Conservation (phyloP, 2,329 filamentous ascomycete genomes). For the Penicillium brevicompactum region DNA sequence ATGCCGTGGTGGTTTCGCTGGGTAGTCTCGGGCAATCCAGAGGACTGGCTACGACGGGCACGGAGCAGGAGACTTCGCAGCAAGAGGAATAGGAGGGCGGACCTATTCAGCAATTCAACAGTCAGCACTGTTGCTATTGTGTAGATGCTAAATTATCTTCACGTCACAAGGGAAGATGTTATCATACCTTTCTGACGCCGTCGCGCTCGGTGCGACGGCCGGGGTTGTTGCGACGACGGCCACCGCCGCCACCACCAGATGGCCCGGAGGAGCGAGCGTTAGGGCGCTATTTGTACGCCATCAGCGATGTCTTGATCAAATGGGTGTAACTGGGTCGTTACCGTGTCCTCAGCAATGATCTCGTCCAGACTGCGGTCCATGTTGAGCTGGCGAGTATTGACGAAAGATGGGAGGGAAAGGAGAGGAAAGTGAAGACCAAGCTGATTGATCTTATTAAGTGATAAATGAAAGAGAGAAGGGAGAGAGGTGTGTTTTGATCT, state of each 20-base stretch:
- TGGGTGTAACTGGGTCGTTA: slow-evolving; percentile 35
- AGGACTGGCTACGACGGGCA: slow-evolving; percentile 32
- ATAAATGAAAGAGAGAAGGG: not conserved
- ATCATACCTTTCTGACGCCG: slow-evolving; percentile 81
- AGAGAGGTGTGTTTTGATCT: not conserved
- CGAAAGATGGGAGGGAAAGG: not conserved
- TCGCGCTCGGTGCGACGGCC: slow-evolving; percentile 79
- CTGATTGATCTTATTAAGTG: not conserved
- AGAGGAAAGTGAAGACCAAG: not conserved
- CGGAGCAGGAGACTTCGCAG: slow-evolving; percentile 40
- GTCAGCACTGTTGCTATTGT: slow-evolving; percentile 12
- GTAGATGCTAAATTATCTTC: slow-evolving; percentile 6
- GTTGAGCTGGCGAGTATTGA: slow-evolving; percentile 17
- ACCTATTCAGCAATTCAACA: slow-evolving; percentile 33
- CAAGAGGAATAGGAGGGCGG: slow-evolving; percentile 45
- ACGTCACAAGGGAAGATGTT: not conserved
- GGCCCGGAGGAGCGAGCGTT: slow-evolving; percentile 27
- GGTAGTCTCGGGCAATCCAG: slow-evolving; percentile 29
- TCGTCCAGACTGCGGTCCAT: slow-evolving; percentile 69
- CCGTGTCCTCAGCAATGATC: slow-evolving; percentile 63
- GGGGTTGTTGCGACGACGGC: slow-evolving; percentile 45
- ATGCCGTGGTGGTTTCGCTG: slow-evolving; percentile 25
- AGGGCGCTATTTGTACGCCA: slow-evolving; percentile 20
- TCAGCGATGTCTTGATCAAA: slow-evolving; percentile 18
- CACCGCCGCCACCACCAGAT: slow-evolving; percentile 24